A percentile compares a stretch with the other conserved stretches of the same genome.
phyloP scores from a whole-genome alignment of 352 stramenopile species.

The Globisporangium ultimum region DNA sequence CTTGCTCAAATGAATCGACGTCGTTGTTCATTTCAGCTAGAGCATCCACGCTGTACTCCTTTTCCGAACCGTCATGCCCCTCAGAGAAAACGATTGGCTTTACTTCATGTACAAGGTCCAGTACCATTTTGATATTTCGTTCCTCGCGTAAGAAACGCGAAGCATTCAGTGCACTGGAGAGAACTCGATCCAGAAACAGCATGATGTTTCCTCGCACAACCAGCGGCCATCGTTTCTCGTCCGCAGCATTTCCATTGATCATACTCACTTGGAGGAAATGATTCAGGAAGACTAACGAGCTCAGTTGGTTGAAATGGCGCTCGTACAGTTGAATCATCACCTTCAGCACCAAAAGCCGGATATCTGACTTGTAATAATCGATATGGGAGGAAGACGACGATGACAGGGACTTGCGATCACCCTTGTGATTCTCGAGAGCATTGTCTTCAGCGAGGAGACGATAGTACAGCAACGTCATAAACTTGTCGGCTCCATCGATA shows the following conservation, averaged over 20 bases:
- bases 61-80: constrained; percentile 58
- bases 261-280: constrained; percentile 80
- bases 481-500: constrained; percentile 68
- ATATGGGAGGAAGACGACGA: constrained; percentile 24
- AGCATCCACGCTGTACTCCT: constrained; percentile 67
- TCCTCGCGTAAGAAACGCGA: constrained; percentile 72
- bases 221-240: constrained; percentile 58
- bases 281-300: constrained; percentile 80
- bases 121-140: constrained; percentile 71
- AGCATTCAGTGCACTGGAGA: constrained; percentile 79
- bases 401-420: constrained; percentile 18
- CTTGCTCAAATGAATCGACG: constrained; percentile 39
- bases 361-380: constrained; percentile 59
- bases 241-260: constrained; percentile 45
- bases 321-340: constrained; percentile 88
- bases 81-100: constrained; percentile 72
- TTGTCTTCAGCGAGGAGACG: constrained; percentile 73
- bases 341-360: constrained; percentile 78
- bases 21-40: constrained; percentile 48
- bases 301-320: constrained; percentile 69
- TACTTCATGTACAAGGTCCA: constrained; percentile 72
- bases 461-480: constrained; percentile 88
- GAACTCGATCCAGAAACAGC: constrained; percentile 75
- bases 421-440: constrained; percentile 4
- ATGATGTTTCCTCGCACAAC: constrained; percentile 82